phyloP scores from a whole-genome alignment of 2,329 filamentous ascomycete genomes.

The Penicillium paneum region DNA sequence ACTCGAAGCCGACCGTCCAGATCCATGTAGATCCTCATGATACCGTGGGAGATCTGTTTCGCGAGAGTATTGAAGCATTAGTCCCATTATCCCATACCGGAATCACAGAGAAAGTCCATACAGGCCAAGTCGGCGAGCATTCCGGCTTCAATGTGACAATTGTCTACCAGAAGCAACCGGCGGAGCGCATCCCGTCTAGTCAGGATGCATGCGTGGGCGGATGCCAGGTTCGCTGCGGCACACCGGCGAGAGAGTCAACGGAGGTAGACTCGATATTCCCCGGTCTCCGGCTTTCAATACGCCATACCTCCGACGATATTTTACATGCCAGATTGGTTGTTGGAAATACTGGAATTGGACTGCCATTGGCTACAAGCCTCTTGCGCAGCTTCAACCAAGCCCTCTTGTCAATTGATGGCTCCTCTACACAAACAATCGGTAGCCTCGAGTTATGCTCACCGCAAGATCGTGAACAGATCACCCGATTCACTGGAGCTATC shows the following conservation, averaged over 20 bases:
- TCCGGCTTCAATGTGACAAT: conserved; percentile 1
- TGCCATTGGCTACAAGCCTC: conserved; percentile 14
- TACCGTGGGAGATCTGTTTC: conserved; percentile 3
- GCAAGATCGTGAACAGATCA: conserved; percentile 11
- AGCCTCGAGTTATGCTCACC: conserved; percentile 13
- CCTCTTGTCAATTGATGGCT: conserved; percentile 4
- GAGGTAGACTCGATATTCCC: neutral
- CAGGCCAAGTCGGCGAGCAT: neutral
- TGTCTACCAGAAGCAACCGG: conserved; percentile 6
- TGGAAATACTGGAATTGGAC: conserved; percentile 1
- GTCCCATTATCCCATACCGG: neutral
- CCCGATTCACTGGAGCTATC: conserved; percentile 9
- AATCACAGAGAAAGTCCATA: neutral
- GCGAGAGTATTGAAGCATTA: neutral
- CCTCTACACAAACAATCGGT: conserved; percentile 3
- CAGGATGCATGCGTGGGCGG: neutral
- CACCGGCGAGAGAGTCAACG: neutral
- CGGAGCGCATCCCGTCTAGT: neutral
- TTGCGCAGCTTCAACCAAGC: conserved; percentile 13
- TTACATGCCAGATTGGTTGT: conserved; percentile 8
- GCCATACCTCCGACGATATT: conserved; percentile 4
- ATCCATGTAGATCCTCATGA: conserved; percentile 14
- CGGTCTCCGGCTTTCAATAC: conserved; percentile 8
- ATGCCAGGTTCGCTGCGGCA: conserved; percentile 5
- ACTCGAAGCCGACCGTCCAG: neutral